Conservation (phyloP, 345 rosid species). For the Gossypium anomalum region DNA sequence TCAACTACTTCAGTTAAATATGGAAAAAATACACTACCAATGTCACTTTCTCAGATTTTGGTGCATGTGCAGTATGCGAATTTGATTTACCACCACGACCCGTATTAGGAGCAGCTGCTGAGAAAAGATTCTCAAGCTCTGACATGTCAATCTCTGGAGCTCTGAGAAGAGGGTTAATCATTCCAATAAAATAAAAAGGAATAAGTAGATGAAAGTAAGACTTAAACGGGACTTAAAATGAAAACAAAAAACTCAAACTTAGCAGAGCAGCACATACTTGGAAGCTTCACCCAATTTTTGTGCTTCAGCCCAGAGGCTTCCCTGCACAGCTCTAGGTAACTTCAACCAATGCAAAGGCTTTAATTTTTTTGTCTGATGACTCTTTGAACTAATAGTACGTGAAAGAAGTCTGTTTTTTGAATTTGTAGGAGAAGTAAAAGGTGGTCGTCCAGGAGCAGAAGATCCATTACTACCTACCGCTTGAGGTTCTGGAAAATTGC, state of each 20-base stretch:
- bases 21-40: conserved; percentile 44
- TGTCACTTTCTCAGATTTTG: conserved; percentile 84
- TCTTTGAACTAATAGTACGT: conserved; percentile 53
- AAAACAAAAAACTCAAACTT: conserved; percentile 6
- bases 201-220: neutral
- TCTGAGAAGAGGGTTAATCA: conserved; percentile 31
- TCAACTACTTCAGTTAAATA: neutral
- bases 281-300: conserved; percentile 82
- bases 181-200: conserved; percentile 4
- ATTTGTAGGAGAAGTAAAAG: conserved; percentile 40
- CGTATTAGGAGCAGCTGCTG: conserved; percentile 57
- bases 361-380: conserved; percentile 61
- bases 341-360: conserved; percentile 98
- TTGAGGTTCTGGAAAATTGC: conserved; percentile 13
- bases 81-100: conserved; percentile 45
- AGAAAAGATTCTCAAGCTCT: conserved; percentile 89
- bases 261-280: conserved; percentile 45
- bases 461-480: conserved; percentile 23
- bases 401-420: conserved; percentile 57
- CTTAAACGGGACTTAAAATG: neutral
- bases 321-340: conserved; percentile 82
- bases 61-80: conserved; percentile 38
- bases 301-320: conserved; percentile 98
- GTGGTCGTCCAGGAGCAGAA: conserved; percentile 58
- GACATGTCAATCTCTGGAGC: conserved; percentile 95